Conservation (phyloP, 2,329 filamentous ascomycete genomes). For the Beauveria brongniartii region DNA sequence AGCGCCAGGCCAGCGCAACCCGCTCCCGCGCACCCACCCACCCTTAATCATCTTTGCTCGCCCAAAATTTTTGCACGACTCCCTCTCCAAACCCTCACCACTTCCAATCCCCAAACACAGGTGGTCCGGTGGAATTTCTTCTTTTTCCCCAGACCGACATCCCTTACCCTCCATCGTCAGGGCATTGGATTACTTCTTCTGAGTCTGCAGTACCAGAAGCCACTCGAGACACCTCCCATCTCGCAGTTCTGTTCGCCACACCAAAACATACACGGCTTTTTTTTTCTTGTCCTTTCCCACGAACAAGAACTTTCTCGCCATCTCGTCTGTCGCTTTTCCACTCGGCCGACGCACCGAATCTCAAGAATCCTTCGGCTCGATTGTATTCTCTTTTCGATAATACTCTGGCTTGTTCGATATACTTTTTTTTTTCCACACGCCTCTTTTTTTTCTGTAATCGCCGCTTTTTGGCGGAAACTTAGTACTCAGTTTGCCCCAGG, state of each 20-base stretch:
- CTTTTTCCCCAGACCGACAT: conserved; percentile 9
- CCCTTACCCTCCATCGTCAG: conserved; percentile 10
- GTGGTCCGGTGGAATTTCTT: conserved; percentile 11
- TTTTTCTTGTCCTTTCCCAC: conserved; percentile 7
- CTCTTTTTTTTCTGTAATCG: conserved; percentile 2
- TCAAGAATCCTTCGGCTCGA: neutral
- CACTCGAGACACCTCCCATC: conserved; percentile 8
- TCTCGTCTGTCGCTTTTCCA: conserved; percentile 5
- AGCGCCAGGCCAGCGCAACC: no score
- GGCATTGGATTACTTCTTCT: conserved; percentile 13
- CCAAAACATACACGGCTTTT: conserved; percentile 1
- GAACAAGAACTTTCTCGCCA: conserved; percentile 6
- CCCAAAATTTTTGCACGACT: conserved; percentile 10
- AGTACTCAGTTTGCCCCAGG: neutral
- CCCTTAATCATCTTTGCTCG: conserved; percentile 4
- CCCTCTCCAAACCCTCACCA: conserved; percentile 10
- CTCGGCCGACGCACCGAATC: neutral
- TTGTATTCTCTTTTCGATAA: conserved; percentile 1
- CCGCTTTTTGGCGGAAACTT: conserved; percentile 7
- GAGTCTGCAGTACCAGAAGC: conserved; percentile 4
- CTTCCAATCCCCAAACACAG: conserved; percentile 11
- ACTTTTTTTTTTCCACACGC: neutral
- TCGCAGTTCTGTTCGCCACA: conserved; percentile 8
- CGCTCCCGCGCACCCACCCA: neutral
- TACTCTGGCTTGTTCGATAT: conserved; percentile 4